A percentile compares a stretch with the other conserved stretches of the same genome.
Conservation (phyloP, 106 monocot species). For the Dendrobium nobile region DNA sequence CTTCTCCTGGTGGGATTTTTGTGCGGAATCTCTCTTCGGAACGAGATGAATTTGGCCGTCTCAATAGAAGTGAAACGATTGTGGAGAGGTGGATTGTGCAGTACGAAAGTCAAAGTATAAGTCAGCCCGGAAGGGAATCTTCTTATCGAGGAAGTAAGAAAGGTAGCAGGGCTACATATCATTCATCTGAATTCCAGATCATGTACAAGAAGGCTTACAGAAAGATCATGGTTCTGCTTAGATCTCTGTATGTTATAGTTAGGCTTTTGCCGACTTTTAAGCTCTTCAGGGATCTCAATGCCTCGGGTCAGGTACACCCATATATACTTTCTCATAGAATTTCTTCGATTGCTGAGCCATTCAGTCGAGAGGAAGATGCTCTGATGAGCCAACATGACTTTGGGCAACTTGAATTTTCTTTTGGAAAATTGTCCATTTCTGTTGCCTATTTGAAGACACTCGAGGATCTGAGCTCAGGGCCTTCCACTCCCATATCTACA, state of each 20-base stretch:
- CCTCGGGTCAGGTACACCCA: conserved; percentile 32
- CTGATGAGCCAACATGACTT: conserved; percentile 59
- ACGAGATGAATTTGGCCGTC: conserved; percentile 6
- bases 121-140: background rate
- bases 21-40: conserved; percentile 1
- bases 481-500: conserved; percentile 26
- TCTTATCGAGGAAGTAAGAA: conserved; percentile 14
- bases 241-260: conserved; percentile 62
- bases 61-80: conserved; percentile 23
- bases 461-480: conserved; percentile 43
- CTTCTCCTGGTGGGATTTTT: background rate
- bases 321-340: conserved; percentile 65
- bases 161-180: conserved; percentile 12
- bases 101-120: conserved; percentile 30
- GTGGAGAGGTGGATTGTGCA: conserved; percentile 63
- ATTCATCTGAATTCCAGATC: conserved; percentile 29
- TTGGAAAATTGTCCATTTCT: conserved; percentile 45
- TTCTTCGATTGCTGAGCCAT: conserved; percentile 65
- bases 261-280: conserved; percentile 77
- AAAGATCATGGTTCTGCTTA: conserved; percentile 48
- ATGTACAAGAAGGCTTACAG: conserved; percentile 36
- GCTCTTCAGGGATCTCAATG: conserved; percentile 60
- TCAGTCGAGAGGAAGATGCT: conserved; percentile 61
- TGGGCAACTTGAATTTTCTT: conserved; percentile 55
- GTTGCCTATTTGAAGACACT: conserved; percentile 50